phyloP scores from a whole-genome alignment of 306 rosid genomes.

The Corylus heterophylla region DNA sequence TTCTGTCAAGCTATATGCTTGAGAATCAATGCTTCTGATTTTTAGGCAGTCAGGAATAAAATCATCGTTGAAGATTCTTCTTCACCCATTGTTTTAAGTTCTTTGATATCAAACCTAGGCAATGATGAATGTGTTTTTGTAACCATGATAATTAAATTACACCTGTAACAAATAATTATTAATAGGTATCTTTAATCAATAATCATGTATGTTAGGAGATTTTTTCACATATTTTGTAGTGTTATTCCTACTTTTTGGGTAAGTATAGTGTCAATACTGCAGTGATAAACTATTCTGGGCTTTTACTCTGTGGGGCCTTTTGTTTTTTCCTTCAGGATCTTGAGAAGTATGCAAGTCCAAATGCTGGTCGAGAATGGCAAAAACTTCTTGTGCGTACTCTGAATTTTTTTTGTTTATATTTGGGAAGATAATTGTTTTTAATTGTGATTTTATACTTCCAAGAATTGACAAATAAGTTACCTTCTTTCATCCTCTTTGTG shows the following conservation, averaged over 20 bases:
- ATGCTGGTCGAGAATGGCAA: conserved; percentile 80
- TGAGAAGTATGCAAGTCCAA: conserved; percentile 71
- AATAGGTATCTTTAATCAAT: background rate
- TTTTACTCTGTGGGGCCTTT: background rate
- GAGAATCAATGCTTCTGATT: background rate
- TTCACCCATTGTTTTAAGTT: background rate
- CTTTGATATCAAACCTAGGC: background rate
- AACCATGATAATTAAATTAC: background rate
- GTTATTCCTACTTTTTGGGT: background rate
- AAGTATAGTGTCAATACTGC: background rate
- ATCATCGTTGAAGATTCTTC: background rate
- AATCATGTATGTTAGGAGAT: background rate
- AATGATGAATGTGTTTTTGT: background rate
- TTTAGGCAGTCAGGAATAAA: background rate
- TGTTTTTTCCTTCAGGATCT: conserved; percentile 59
- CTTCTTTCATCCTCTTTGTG: background rate
- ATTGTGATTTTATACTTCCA: background rate
- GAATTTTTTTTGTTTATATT: background rate
- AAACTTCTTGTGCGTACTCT: conserved; percentile 68
- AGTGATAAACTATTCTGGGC: background rate
- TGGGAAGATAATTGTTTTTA: background rate
- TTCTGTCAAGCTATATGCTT: background rate
- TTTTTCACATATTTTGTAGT: background rate
- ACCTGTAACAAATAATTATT: background rate
- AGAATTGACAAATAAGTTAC: background rate